Evolutionary conservation across 208 protist genomes (phyloP), one percentile per base, ranked within the genome.

Genomic region (Angomonas deanei): DNA sequence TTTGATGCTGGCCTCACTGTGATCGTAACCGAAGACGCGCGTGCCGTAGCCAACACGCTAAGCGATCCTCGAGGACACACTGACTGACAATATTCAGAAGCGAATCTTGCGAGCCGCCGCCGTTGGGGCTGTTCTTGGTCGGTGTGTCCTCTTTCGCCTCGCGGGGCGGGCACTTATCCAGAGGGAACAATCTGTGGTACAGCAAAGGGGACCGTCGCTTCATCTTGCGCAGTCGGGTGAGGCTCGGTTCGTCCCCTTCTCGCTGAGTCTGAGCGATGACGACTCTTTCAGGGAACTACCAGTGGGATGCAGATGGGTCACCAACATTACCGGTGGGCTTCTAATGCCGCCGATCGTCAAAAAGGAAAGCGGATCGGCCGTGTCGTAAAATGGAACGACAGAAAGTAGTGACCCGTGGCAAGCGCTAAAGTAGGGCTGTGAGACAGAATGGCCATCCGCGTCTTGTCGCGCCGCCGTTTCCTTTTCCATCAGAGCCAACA

Each of bases 361-460:
- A 60, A 52, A 50, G 38, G 27, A 63, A 31, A 24, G 19, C 72
- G 30, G 15, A 38, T 23, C 36, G 34, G 21, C 55, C 39, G 5
- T 4, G 19, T 15, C 52, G 59, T 32, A 47, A 19, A 17, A 53
- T 6, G 17, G 55, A 39, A 79, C 21, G 26, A 71, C 50, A 46
- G 82, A 80, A 15, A 69, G 52, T 6, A 86, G 74, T 32, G 83
- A 84, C 19, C 83, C 83, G 49, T 90, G 83, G 53, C 75, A 79
- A 21, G 69, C 81, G 13, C 70, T 63, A 32, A 88, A 64, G 62
- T 84, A 79, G 13, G 60, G 1, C 21, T 67, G 47, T 17, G 31
- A 2, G 5, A 21, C 33, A 17, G 42, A 52, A 30, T 46, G 21
- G n/a, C 10, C 52, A 57, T 42, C 32, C 3, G n/a, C 24, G 21